These are phyloP conservation scores for Monosporascus ibericus DNA, from an alignment of 2,329 filamentous ascomycete genomes.

Conservation along the genomic window DNA sequence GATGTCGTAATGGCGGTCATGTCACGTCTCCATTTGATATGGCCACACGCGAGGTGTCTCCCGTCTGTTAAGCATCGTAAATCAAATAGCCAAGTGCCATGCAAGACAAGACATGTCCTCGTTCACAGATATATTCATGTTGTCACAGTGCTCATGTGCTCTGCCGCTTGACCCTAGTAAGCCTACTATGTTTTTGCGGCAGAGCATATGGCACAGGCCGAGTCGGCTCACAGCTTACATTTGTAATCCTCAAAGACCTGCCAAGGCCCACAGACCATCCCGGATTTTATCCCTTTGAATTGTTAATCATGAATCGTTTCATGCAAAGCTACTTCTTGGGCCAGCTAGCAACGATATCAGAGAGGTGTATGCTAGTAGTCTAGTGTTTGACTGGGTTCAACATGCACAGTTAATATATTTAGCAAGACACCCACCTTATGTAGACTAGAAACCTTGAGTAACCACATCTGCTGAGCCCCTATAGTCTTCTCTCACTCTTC, in stretches of 20 bases:
- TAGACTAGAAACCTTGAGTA: too few species aligned
- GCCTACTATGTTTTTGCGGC: constrained; percentile 1
- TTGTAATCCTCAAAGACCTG: background rate
- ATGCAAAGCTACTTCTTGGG: too few species aligned
- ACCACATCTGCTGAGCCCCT: too few species aligned
- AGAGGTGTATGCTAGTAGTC: too few species aligned
- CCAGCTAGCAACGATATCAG: too few species aligned
- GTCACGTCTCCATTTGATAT: constrained; percentile 1
- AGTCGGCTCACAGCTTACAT: background rate
- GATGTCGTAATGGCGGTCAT: background rate
- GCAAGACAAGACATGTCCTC: too few species aligned
- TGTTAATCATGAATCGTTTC: too few species aligned
- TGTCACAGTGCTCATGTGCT: constrained; percentile 1
- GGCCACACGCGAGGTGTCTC: background rate
- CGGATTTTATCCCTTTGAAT: background rate
- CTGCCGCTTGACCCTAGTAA: background rate
- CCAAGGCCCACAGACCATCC: constrained; percentile 3
- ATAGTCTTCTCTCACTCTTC: too few species aligned
- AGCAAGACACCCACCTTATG: too few species aligned
- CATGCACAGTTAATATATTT: too few species aligned
- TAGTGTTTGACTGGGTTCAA: too few species aligned
- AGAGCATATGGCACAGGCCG: constrained; percentile 2
- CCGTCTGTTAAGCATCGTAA: background rate
- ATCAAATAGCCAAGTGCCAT: constrained; percentile 6
- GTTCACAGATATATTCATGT: background rate